Evolutionary conservation across 2,329 filamentous ascomycete species (phyloP), one percentile per base, ranked within the genome.

Genomic region (Orbilia javanica): DNA sequence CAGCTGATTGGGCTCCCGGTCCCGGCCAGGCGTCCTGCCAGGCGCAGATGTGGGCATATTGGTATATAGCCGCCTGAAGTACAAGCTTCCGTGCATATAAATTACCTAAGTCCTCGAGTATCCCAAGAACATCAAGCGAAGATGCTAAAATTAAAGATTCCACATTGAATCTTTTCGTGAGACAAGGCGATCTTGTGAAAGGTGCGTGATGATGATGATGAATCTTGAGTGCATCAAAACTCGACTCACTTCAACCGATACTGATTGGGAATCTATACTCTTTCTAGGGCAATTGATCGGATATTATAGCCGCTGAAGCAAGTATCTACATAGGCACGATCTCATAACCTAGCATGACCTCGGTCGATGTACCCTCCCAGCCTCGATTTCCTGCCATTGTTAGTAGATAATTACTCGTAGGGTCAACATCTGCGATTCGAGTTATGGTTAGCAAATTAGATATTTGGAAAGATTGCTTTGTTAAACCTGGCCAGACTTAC

Each of bases 321-420:
- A 11, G 10, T 31, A 79, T 80, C 82, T 60, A 83, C 53, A 73
- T 64, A 18, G 75, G 75, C 81, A 83, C 82, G 83, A 99, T 97
- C 85, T 99, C 96, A 84, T 99, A 99, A 15, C 96, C 96, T 68
- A 99, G 89, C 77, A 99, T 84, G 0, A 96, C 93, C 85, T 99
- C 96, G 0, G 96, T 98, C 39, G 88, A 91, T 20, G 88, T 90
- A 0, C 96, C 96, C 84, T 98, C 96, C 96, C 96, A 99, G 0
- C 96, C 96, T 79, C 96, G 87, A 79, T 96, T 98, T 0, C 96
- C 96, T 3, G 93, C 94, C 0, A 93, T 93, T 1, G 93, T 95
- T 36, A 99, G 88, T 91, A 99, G 95, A 83, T 94, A 98, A 18
- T 90, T 88, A 83, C 93, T 95, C 0, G 93, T 92, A 3, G 92